A percentile compares a stretch with the other conserved stretches of the same genome.
Evolutionary conservation across 2,329 filamentous ascomycete species (phyloP).

Genomic region (Aspergillus ustus): DNA sequence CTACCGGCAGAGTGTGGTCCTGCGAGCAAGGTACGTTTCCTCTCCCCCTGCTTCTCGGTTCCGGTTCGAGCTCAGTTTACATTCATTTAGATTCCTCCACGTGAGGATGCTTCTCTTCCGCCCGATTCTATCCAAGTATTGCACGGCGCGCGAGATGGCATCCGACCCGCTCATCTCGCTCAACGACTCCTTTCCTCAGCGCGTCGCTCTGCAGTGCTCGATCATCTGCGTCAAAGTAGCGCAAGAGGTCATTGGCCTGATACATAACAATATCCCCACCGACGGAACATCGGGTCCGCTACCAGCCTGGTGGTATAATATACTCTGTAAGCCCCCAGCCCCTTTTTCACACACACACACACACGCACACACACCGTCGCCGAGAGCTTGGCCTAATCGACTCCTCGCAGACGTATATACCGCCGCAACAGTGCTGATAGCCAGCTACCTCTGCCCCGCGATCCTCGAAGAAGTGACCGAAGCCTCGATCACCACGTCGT

Average conservation of each 20-base stretch:
- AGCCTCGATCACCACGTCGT: conserved; percentile 30
- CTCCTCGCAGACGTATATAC: conserved; percentile 37
- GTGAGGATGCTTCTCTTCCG: conserved; percentile 40
- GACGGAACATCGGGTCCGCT: conserved; percentile 35
- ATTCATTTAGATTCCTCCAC: conserved; percentile 34
- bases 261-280: conserved; percentile 33
- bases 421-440: conserved; percentile 41
- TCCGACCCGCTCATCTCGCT: conserved; percentile 27
- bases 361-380: no score
- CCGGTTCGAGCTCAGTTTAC: background rate
- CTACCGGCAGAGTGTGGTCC: conserved; percentile 37
- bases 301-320: conserved; percentile 46
- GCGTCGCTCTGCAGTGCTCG: conserved; percentile 40
- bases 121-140: conserved; percentile 38
- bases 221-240: conserved; percentile 41
- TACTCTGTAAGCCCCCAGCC: conserved; percentile 33
- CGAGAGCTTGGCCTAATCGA: background rate
- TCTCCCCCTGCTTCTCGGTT: background rate
- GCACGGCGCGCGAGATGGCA: conserved; percentile 32
- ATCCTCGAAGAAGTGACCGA: conserved; percentile 34
- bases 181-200: conserved; percentile 35
- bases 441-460: conserved; percentile 34
- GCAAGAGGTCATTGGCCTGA: conserved; percentile 38
- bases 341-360: no score
- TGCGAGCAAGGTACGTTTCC: conserved; percentile 34